Conservation (phyloP, 2,329 filamentous ascomycete genomes). For the Teratosphaeria epicoccoides region DNA sequence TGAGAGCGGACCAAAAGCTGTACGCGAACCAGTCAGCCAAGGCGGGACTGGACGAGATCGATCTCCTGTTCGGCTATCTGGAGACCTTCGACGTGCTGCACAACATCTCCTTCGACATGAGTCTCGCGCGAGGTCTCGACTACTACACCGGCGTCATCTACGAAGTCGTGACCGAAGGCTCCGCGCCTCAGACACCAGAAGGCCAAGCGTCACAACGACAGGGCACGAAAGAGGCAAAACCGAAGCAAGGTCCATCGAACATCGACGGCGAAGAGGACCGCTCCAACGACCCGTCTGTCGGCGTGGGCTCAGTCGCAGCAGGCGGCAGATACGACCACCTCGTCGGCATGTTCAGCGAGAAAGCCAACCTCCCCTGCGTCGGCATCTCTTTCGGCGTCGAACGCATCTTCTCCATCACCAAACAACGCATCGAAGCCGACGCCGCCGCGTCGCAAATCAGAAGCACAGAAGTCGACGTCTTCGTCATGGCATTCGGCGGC, state of each 20-base stretch:
- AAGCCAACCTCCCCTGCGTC: slow-evolving; percentile 71
- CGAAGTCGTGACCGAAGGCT: slow-evolving; percentile 76
- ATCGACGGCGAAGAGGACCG: slow-evolving; percentile 50
- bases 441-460: slow-evolving; percentile 44
- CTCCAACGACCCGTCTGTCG: slow-evolving; percentile 67
- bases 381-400: slow-evolving; percentile 92
- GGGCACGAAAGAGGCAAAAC: slow-evolving; percentile 41
- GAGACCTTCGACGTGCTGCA: slow-evolving; percentile 63
- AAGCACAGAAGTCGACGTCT: slow-evolving; percentile 74
- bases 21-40: slow-evolving; percentile 64
- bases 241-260: slow-evolving; percentile 30
- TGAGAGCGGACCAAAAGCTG: slow-evolving; percentile 49
- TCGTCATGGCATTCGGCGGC: slow-evolving; percentile 87
- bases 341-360: slow-evolving; percentile 81
- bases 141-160: slow-evolving; percentile 89
- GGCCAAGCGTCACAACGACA: slow-evolving; percentile 36
- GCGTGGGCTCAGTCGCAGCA: slow-evolving; percentile 79
- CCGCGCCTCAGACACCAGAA: slow-evolving; percentile 43
- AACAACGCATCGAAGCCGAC: slow-evolving; percentile 59
- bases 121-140: slow-evolving; percentile 80
- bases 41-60: slow-evolving; percentile 71
- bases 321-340: slow-evolving; percentile 88
- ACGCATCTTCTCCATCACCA: slow-evolving; percentile 86
- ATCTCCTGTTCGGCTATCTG: slow-evolving; percentile 69
- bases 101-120: slow-evolving; percentile 78